Evolutionary conservation across 768 basidiomycete species (phyloP).

Genomic region (Mycena rosella): DNA sequence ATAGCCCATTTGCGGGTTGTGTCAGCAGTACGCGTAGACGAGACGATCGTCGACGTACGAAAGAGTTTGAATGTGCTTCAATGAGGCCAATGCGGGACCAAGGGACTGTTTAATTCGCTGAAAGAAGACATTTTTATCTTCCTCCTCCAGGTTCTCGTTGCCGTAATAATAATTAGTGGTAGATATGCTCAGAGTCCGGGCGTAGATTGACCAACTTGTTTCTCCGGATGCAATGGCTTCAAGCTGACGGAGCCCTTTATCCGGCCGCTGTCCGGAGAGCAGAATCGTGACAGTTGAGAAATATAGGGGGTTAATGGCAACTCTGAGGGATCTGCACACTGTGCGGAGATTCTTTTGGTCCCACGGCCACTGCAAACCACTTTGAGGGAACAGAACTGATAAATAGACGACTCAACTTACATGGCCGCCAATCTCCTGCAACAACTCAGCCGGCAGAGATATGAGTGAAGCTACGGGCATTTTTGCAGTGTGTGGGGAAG

Average conservation of each 20-base stretch:
- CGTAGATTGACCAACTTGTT: slow-evolving; percentile 11
- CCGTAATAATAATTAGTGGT: slow-evolving; percentile 8
- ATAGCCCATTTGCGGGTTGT: slow-evolving; percentile 7
- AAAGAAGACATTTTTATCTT: slow-evolving; percentile 11
- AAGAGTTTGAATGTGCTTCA: slow-evolving; percentile 12
- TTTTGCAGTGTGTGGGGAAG: slow-evolving; percentile 13
- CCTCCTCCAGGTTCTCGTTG: slow-evolving; percentile 8
- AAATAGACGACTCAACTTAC: slow-evolving; percentile 10
- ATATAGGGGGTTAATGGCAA: slow-evolving; percentile 12
- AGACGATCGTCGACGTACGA: slow-evolving; percentile 9
- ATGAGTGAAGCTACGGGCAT: slow-evolving; percentile 15
- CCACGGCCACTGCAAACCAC: slow-evolving; percentile 12
- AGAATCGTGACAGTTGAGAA: slow-evolving; percentile 13
- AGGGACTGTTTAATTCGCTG: slow-evolving; percentile 11
- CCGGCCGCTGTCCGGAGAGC: slow-evolving; percentile 10
- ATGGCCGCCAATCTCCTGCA: slow-evolving; percentile 12
- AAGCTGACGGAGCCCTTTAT: slow-evolving; percentile 15
- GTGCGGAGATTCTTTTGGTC: slow-evolving; percentile 11
- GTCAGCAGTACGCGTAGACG: slow-evolving; percentile 12
- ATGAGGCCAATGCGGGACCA: slow-evolving; percentile 11
- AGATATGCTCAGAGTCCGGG: slow-evolving; percentile 10
- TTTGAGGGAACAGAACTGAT: slow-evolving; percentile 12
- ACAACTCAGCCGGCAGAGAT: slow-evolving; percentile 15
- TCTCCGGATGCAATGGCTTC: slow-evolving; percentile 15
- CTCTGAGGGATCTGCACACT: slow-evolving; percentile 15